Base-by-base conservation (phyloP, 495 filamentous ascomycete species). In the Neurospora sp. region DNA sequence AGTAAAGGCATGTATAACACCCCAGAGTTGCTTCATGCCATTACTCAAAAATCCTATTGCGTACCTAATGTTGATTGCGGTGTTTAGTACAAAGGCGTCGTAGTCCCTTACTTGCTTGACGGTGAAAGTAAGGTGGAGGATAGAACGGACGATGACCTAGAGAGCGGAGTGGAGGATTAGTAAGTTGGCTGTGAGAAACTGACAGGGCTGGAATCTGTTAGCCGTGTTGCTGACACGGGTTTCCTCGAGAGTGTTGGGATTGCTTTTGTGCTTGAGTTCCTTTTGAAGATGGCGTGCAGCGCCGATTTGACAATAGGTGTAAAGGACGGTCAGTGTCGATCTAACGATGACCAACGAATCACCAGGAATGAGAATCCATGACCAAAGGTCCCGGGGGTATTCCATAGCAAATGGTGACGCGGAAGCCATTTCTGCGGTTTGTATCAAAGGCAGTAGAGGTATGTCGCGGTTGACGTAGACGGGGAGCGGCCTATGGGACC, bases 11-110 rank as follows among this genome's bases (percentile, higher is more conserved):
- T 43, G 40, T 0, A 3, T n/a, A n/a, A 1, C 17, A 43, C 2
- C 2, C 40, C 40, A 19, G 0, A 43, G 40, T 0, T n/a, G 0
- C 40, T 8, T 1, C 17, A n/a, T 43, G 40, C 8, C 40, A 0
- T 2, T 17, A 15, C n/a, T n/a, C n/a, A n/a, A n/a, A n/a, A n/a
- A n/a, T n/a, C n/a, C n/a, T n/a, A n/a, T n/a, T n/a, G n/a, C n/a
- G n/a, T n/a, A n/a, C n/a, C n/a, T n/a, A n/a, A n/a, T n/a, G n/a
- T n/a, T n/a, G n/a, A n/a, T n/a, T n/a, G n/a, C n/a, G n/a, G n/a
- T n/a, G n/a, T n/a, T n/a, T n/a, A n/a, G 31, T 37, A 1, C 7
- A 37, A 37, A 37, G 7, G 36, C 36, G 36, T 9, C 36, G 36
- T 37, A 9, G 36, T 39, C 3, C 38, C 38, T 39, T 39, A 39